Evolutionary conservation across 169 alveolate species (phyloP), one percentile per base, ranked within the genome.

Genomic region (Cryptosporidium bovis): DNA sequence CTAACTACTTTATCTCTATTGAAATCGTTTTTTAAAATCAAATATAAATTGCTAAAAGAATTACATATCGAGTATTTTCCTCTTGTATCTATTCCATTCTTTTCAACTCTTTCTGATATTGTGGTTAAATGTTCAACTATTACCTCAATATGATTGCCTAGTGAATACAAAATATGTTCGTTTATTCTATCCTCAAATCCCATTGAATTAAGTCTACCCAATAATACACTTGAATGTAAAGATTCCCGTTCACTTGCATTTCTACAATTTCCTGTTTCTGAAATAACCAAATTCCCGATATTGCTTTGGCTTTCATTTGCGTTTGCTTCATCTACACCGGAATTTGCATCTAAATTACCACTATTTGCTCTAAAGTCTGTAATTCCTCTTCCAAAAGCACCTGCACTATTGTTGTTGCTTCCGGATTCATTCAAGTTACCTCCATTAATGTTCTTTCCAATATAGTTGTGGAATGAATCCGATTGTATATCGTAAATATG

Each of bases 401-500:
- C 56, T 5, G 2, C 62, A 20, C 56, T 4, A 18, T 68, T 69
- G 5, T 16, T 53, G 10, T 18, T 34, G 13, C 33, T 18, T 0
- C 48, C 10, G 0, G 48, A 6, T 40, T 40, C 48, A 8, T 8
- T 8, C 10, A 8, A 6, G 48, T 40, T 40, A 8, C 48, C 48
- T 40, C 48, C 48, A 20, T 33, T 31, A 12, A 77, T 58, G 64
- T 62, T 77, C 64, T 77, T 77, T 6, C 53, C 12, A 20, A 77
- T 46, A 77, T 34, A 77, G 46, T 66, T 60, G 69, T 44, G 36
- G 34, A 60, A 77, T 3, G 77, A n/a, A 77, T 77, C 87, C 3
- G 87, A 77, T 29, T 77, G 87, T 8, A 77, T 60, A 20, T 77
- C 87, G 50, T 44, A 77, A 29, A 77, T 77, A 34, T 77, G 87